Percentiles rank a stretch among this genome's conserved stretches.
phyloP scores from a whole-genome alignment of 1,284 basidiomycete species.

The Fistulina hepatica region DNA sequence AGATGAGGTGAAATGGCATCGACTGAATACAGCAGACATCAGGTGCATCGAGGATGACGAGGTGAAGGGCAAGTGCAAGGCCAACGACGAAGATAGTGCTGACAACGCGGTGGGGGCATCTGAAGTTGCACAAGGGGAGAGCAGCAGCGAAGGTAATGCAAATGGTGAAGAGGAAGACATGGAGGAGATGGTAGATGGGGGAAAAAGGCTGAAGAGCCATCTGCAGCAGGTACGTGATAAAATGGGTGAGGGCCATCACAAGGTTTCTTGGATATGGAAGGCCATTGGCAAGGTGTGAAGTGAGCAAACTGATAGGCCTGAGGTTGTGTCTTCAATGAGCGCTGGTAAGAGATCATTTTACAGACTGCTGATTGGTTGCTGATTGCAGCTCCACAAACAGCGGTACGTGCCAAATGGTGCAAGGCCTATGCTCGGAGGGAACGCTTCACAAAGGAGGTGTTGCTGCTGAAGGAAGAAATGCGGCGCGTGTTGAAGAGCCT shows the following conservation, averaged over 20 bases:
- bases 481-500: slow-evolving; percentile 5
- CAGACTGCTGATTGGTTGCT: background rate
- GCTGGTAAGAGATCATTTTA: background rate
- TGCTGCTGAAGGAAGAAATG: slow-evolving; percentile 9
- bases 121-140: background rate
- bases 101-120: slow-evolving; percentile 5
- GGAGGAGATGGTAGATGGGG: background rate
- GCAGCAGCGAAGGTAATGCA: background rate
- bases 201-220: no score
- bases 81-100: background rate
- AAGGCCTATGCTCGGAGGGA: slow-evolving; percentile 5
- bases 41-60: slow-evolving; percentile 5
- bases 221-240: background rate
- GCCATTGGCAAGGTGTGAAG: background rate
- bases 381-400: background rate
- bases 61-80: background rate
- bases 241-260: background rate
- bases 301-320: background rate
- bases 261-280: slow-evolving; percentile 7
- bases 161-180: background rate
- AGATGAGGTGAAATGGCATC: no score
- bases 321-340: no score
- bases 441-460: slow-evolving; percentile 9
- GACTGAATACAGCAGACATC: slow-evolving; percentile 3
- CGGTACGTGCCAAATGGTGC: slow-evolving; percentile 5